Percentiles rank a stretch among this genome's conserved stretches.
phyloP scores from a whole-genome alignment of 2,329 filamentous ascomycete genomes.

The Sporothrix brasiliensis region DNA sequence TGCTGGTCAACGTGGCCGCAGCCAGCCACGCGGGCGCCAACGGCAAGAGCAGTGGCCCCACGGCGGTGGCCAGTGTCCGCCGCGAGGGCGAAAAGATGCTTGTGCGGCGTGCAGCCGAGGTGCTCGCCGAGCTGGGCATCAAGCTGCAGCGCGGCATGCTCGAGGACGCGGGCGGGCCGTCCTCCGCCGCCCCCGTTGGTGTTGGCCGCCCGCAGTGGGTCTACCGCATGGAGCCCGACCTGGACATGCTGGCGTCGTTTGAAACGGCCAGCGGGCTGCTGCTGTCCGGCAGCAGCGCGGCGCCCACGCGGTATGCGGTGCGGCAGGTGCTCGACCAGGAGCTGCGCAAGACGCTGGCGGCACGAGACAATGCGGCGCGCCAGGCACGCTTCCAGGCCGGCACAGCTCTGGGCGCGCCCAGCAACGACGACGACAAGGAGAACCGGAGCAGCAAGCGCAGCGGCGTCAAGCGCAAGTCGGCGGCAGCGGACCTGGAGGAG shows the following conservation, averaged over 20 bases:
- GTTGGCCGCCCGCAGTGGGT: slow-evolving; percentile 68
- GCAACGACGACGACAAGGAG: neutral
- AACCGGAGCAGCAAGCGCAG: neutral
- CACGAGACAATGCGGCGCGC: slow-evolving; percentile 67
- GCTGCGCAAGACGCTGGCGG: slow-evolving; percentile 70
- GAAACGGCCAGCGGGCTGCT: slow-evolving; percentile 64
- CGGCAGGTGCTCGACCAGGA: slow-evolving; percentile 93
- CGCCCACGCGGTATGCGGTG: slow-evolving; percentile 85
- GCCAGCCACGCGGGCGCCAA: neutral
- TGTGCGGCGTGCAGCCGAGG: slow-evolving; percentile 75
- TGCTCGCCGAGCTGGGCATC: slow-evolving; percentile 82
- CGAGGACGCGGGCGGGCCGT: slow-evolving; percentile 51
- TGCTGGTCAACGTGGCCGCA: slow-evolving; percentile 67
- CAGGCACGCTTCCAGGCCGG: slow-evolving; percentile 66
- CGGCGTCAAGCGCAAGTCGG: slow-evolving; percentile 46
- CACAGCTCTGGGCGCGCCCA: slow-evolving; percentile 41
- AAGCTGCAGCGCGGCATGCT: slow-evolving; percentile 79
- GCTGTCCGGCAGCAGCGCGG: slow-evolving; percentile 59
- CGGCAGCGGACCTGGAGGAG: slow-evolving; percentile 28
- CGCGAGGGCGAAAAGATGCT: slow-evolving; percentile 82
- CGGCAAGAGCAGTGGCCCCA: slow-evolving; percentile 55
- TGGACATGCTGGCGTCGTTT: slow-evolving; percentile 79
- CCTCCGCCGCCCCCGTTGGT: slow-evolving; percentile 49
- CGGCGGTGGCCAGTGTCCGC: slow-evolving; percentile 71
- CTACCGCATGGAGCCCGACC: slow-evolving; percentile 88